phyloP scores from a whole-genome alignment of 768 basidiomycete species.

The Tulasnella sp. region DNA sequence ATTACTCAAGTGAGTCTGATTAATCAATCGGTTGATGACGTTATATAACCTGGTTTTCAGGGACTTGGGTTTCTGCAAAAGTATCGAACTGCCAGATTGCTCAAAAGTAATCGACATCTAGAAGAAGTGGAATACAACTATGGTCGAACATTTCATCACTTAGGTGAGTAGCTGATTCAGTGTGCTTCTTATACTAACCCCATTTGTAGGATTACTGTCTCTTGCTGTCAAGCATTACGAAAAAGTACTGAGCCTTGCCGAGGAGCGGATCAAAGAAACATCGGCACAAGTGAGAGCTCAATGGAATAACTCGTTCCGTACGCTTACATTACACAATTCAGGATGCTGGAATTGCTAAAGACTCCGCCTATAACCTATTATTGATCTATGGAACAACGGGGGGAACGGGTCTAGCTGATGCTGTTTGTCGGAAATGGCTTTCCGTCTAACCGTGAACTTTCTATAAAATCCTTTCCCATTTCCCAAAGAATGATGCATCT shows the following conservation, averaged over 20 bases:
- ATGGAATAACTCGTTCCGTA: background rate
- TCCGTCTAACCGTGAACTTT: no score
- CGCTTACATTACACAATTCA: conserved; percentile 21
- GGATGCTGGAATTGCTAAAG: conserved; percentile 45
- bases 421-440: conserved; percentile 68
- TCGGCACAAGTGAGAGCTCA: conserved; percentile 26
- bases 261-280: conserved; percentile 28
- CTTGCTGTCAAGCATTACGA: conserved; percentile 81
- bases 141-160: conserved; percentile 79
- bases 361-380: conserved; percentile 81
- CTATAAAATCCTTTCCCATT: no score
- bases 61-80: conserved; percentile 72
- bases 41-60: conserved; percentile 26
- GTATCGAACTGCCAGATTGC: conserved; percentile 55
- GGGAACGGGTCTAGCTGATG: conserved; percentile 53
- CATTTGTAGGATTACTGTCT: conserved; percentile 51
- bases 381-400: conserved; percentile 72
- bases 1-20: conserved; percentile 48
- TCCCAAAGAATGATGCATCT: no score
- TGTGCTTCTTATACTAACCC: background rate
- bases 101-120: conserved; percentile 29
- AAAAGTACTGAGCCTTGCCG: conserved; percentile 50
- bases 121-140: conserved; percentile 91
- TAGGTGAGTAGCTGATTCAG: conserved; percentile 40
- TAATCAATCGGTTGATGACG: background rate